Conservation (phyloP, 2,329 filamentous ascomycete genomes). For the Didymella keratinophila region DNA sequence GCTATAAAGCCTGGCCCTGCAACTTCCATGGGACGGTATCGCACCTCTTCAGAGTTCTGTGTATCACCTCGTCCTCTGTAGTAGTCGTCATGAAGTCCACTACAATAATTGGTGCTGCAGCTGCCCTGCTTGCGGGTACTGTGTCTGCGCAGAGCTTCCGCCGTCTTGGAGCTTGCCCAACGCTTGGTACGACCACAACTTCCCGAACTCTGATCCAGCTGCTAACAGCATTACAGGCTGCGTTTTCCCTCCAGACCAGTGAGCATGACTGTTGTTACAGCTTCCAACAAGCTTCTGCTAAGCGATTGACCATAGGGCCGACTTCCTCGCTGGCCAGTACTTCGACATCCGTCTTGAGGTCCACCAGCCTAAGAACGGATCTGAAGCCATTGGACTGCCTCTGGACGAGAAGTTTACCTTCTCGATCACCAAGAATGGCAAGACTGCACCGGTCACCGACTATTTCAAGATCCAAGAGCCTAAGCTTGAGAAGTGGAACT, state of each 20-base stretch:
- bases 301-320: slow-evolving; percentile 59
- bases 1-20: slow-evolving; percentile 38
- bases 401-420: slow-evolving; percentile 80
- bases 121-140: slow-evolving; percentile 38
- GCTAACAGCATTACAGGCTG: slow-evolving; percentile 49
- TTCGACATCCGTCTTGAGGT: slow-evolving; percentile 87
- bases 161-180: slow-evolving; percentile 63
- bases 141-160: slow-evolving; percentile 62
- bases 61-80: slow-evolving; percentile 22
- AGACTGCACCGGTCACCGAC: slow-evolving; percentile 65
- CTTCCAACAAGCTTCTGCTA: slow-evolving; percentile 13
- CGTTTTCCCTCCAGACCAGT: slow-evolving; percentile 67
- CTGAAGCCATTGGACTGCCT: slow-evolving; percentile 74
- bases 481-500: slow-evolving; percentile 79
- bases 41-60: slow-evolving; percentile 29
- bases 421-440: slow-evolving; percentile 70
- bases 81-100: slow-evolving; percentile 42
- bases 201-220: background rate
- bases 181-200: slow-evolving; percentile 54
- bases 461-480: slow-evolving; percentile 77
- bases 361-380: slow-evolving; percentile 81
- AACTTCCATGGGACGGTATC: slow-evolving; percentile 28
- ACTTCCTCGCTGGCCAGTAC: slow-evolving; percentile 83
- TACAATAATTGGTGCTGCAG: slow-evolving; percentile 38
- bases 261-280: slow-evolving; percentile 31